A percentile compares a stretch with the other conserved stretches of the same genome.
phyloP scores from a whole-genome alignment of 495 filamentous ascomycete species.

The Penicillium ucsense region DNA sequence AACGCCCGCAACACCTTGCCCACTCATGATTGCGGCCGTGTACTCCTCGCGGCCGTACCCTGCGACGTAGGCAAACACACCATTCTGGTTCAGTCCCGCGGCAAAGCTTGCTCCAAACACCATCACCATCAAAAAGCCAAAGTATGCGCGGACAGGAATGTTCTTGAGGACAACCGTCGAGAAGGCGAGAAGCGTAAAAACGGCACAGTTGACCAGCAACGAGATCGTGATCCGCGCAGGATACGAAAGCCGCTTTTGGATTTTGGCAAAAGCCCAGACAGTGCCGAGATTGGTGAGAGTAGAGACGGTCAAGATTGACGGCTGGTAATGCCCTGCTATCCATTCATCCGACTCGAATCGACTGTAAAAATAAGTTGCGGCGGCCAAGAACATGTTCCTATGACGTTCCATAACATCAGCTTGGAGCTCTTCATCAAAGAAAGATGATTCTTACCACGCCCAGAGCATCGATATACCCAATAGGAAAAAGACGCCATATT shows the following conservation, averaged over 20 bases:
- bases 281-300: slow-evolving; percentile 69
- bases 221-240: slow-evolving; percentile 69
- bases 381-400: slow-evolving; percentile 98
- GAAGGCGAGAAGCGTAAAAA: slow-evolving; percentile 67
- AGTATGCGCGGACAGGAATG: slow-evolving; percentile 54
- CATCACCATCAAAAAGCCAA: slow-evolving; percentile 72
- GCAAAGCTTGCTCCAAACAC: slow-evolving; percentile 71
- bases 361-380: slow-evolving; percentile 81
- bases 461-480: slow-evolving; percentile 90
- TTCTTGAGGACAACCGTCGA: slow-evolving; percentile 61
- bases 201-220: slow-evolving; percentile 58
- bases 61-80: slow-evolving; percentile 83
- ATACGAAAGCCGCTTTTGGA: slow-evolving; percentile 74
- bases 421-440: too few species aligned
- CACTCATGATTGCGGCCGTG: slow-evolving; percentile 93
- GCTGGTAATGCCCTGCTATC: slow-evolving; percentile 73
- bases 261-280: slow-evolving; percentile 62
- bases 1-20: slow-evolving; percentile 87
- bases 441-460: slow-evolving; percentile 57
- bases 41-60: slow-evolving; percentile 77
- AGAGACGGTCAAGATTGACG: slow-evolving; percentile 77
- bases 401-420: too few species aligned
- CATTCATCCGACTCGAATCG: slow-evolving; percentile 65
- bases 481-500: slow-evolving; percentile 79
- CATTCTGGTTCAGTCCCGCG: slow-evolving; percentile 84